Evolutionary conservation across 495 filamentous ascomycete species (phyloP), one percentile per base, ranked within the genome.

Genomic region (Hypoxylon lenormandii): DNA sequence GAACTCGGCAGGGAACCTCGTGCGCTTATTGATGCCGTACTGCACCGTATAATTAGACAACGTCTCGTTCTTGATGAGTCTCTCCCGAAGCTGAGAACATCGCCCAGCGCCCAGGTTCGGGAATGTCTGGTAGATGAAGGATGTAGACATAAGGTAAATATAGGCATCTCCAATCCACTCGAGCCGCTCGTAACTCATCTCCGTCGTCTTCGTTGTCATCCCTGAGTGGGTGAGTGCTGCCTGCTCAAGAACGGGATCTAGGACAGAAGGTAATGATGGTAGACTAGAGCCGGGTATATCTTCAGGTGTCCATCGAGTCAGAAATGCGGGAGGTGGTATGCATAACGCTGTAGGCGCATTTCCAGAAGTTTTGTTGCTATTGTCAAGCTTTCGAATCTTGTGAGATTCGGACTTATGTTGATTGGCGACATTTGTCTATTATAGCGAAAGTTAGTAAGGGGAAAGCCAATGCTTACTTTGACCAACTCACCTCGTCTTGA

Each of bases 151-250:
- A 12, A 91, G 76, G 58, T 93, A 88, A 28, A 92, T 78, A 63
- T 92, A 93, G 3, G 88, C 87, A 73, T 94, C 91, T 3, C 91
- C 91, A 30, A 94, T 80, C 74, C 91, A 88, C 76, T 94, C 91
- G 23, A 93, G 83, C 10, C 86, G 81, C 64, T 93, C 90, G 73
- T 92, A 93, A 58, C 77, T 79, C 40, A 80, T 78, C 28, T 80
- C 79, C 12, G 73, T 72, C 21, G 72, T 75, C 7, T 46, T 56
- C 18, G 69, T 46, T 13, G 66, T 62, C 55, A 80, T 76, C 6
- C 85, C 87, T 0, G 81, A 78, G 71, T 94, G 91, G 5, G 86
- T 92, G 72, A 94, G 89, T n/a, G 88, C 85, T 23, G 86, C 83
- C 10, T 77, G 82, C 61, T 86, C 82, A 13, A 93, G 81, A 13